A percentile compares a stretch with the other conserved stretches of the same genome.
These are phyloP conservation scores for Penicillium sp. DNA, from an alignment of 2,329 filamentous ascomycete species.

Conservation along the genomic window DNA sequence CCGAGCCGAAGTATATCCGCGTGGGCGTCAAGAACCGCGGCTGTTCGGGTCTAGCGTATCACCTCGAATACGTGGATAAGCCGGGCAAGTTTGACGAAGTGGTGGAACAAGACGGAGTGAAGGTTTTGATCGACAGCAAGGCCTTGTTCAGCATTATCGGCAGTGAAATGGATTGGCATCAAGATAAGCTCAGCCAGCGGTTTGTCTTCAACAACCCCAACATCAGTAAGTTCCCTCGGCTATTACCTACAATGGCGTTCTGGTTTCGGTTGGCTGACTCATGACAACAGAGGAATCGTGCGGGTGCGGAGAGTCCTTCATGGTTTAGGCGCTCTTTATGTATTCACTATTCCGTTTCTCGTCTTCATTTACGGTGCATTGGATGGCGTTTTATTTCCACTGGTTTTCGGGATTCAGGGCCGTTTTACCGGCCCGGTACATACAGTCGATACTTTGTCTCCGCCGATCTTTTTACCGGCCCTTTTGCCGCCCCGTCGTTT, in stretches of 20 bases:
- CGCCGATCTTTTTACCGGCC: slow-evolving; percentile 1
- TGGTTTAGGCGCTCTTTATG: slow-evolving; percentile 51
- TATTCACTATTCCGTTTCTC: slow-evolving; percentile 15
- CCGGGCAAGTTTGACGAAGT: slow-evolving; percentile 81
- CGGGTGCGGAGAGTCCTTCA: slow-evolving; percentile 94
- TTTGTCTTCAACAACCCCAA: slow-evolving; percentile 98
- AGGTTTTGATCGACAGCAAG: slow-evolving; percentile 94
- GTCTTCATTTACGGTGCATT: slow-evolving; percentile 32
- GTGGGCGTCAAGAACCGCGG: slow-evolving; percentile 91
- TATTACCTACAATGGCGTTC: background rate
- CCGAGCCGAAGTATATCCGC: slow-evolving; percentile 86
- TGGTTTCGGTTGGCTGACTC: slow-evolving; percentile 19
- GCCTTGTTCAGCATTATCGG: slow-evolving; percentile 97
- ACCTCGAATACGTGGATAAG: slow-evolving; percentile 93
- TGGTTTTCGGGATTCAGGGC: slow-evolving; percentile 5
- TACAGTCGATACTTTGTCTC: slow-evolving; percentile 17
- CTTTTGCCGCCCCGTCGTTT: background rate
- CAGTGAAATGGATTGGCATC: slow-evolving; percentile 98
- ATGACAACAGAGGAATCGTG: slow-evolving; percentile 79
- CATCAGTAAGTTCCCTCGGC: slow-evolving; percentile 68
- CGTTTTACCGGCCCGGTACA: slow-evolving; percentile 19
- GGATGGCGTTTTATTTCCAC: slow-evolving; percentile 35
- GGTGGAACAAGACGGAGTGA: slow-evolving; percentile 93
- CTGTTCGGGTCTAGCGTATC: slow-evolving; percentile 88
- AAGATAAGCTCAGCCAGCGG: slow-evolving; percentile 85